Evolutionary conservation across 225 moss, liverwort and hornwort genomes (phyloP).

Genomic region (Marchantia polymorpha): DNA sequence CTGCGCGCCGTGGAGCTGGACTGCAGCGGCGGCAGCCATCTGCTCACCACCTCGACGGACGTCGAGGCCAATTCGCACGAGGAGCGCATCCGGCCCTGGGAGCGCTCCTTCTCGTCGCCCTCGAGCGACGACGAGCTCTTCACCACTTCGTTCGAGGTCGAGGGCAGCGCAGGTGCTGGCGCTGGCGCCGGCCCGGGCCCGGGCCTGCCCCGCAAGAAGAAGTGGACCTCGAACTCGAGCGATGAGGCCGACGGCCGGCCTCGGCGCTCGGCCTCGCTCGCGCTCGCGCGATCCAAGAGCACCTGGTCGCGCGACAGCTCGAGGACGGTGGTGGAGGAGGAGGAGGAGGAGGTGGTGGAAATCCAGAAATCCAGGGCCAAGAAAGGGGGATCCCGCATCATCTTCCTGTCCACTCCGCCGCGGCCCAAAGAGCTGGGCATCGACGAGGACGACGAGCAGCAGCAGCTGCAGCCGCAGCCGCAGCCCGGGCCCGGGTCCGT

Average conservation of each 20-base stretch:
- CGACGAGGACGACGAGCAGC: conserved; percentile 23
- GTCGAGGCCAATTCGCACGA: conserved; percentile 31
- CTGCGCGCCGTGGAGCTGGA: conserved; percentile 17
- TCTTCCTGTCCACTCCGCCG: conserved; percentile 49
- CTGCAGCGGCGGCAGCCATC: conserved; percentile 15
- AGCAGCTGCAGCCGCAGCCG: too few species aligned
- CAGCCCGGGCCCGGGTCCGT: conserved; percentile 15
- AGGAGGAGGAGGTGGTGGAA: conserved; percentile 13
- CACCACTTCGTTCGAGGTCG: conserved; percentile 43
- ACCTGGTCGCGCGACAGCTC: conserved; percentile 34
- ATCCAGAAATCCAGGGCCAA: conserved; percentile 21
- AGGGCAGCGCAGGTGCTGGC: conserved; percentile 27
- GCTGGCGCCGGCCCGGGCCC: conserved; percentile 11
- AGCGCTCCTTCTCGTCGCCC: conserved; percentile 38
- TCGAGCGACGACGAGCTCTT: conserved; percentile 45
- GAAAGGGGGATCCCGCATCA: conserved; percentile 42
- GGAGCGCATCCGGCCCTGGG: conserved; percentile 36
- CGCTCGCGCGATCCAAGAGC: conserved; percentile 31
- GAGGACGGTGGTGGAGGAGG: conserved; percentile 13
- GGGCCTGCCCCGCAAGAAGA: conserved; percentile 33
- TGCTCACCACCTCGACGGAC: conserved; percentile 30
- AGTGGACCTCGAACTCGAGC: conserved; percentile 53
- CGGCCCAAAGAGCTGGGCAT: conserved; percentile 29
- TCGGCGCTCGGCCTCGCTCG: conserved; percentile 22
- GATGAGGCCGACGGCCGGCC: conserved; percentile 40